Base-by-base conservation (phyloP, 2,329 filamentous ascomycete species). In the Madurella fahalii region DNA sequence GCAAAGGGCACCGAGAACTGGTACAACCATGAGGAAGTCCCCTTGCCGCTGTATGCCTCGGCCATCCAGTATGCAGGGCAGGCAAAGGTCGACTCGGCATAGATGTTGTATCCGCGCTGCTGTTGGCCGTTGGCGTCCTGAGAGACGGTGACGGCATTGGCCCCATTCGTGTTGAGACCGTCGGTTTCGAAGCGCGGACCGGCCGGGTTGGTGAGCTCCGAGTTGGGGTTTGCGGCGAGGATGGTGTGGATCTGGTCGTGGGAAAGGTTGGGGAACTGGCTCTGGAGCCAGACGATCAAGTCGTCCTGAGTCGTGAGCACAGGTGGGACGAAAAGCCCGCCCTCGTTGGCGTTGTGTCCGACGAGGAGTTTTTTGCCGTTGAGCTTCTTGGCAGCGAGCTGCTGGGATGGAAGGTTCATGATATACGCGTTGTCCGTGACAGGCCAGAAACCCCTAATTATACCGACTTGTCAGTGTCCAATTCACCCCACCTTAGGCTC, bases 1-100 rank as follows among this genome's bases (percentile, higher is more conserved):
- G 70, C 71, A 11, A 71, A 70, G 0, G 72, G 67, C 31, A 76
- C 70, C 4, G 73, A 75, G 62, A 73, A 79, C 59, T 81, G 77
- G 60, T 79, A 79, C 41, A 74, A 79, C 4, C 70, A 68, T 31
- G 69, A 57, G 2, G 68, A 65, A 13, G 53, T 62, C 13, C 59
- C 58, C 9, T 30, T n/a, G 31, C 58, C 44, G 49, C 69, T 62
- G 56, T 73, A 83, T 2, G 77, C 77, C 37, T 75, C 69, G 2
- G 75, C 74, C 52, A 82, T 67, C 80, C 79, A 83, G 65, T 82
- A 82, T 0, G 76, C 73, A 0, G 80, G 76, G 62, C 81, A 84
- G 42, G 77, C 70, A 56, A 83, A 82, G 2, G 77, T 78, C 1
- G 74, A 71, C 64, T 84, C 81, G 41, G 75, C 78, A 58, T 77